Evolutionary conservation across 2,329 filamentous ascomycete genomes (phyloP).

Genomic region (Penicillium sclerotiorum): DNA sequence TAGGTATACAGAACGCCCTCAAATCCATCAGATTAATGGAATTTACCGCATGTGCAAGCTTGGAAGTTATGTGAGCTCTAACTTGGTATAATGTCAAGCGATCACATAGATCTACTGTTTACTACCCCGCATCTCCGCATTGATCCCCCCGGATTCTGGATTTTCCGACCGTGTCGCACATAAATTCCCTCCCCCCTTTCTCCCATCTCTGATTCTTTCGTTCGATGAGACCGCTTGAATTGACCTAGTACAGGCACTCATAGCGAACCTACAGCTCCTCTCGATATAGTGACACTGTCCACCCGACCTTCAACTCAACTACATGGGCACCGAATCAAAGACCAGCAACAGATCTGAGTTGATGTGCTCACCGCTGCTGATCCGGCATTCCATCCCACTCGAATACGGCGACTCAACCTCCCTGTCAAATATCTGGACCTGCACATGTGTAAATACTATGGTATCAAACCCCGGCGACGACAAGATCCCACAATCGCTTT

Average conservation of each 20-base stretch:
- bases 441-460: background rate
- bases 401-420: too few species aligned
- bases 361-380: background rate
- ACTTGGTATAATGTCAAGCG: background rate
- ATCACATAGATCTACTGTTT: background rate
- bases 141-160: constrained; percentile 1
- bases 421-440: too few species aligned
- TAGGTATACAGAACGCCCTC: too few species aligned
- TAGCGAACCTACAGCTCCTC: too few species aligned
- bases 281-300: too few species aligned
- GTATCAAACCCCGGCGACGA: constrained; percentile 26
- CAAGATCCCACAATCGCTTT: constrained; percentile 21
- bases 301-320: too few species aligned
- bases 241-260: too few species aligned
- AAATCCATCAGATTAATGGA: background rate
- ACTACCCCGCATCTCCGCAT: constrained; percentile 3
- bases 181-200: background rate
- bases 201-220: background rate
- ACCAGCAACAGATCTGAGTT: too few species aligned
- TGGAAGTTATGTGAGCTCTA: too few species aligned
- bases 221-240: background rate
- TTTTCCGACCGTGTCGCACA: constrained; percentile 2
- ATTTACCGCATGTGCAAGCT: background rate
- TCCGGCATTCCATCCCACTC: background rate
- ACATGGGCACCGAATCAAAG: too few species aligned